Conservation (phyloP, 345 rosid genomes). For the Turnera subulata region DNA sequence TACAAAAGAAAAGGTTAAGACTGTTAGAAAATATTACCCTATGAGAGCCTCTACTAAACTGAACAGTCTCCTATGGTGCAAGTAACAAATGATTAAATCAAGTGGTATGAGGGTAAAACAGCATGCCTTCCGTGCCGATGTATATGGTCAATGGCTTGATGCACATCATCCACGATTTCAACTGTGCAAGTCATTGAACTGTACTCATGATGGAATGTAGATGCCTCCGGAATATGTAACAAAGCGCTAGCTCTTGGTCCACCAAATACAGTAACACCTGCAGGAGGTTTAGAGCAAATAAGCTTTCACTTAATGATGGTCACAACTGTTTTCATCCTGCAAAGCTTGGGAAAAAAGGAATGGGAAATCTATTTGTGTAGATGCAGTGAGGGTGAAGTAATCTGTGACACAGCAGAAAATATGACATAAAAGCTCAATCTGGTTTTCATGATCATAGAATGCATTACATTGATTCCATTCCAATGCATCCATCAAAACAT, state of each 20-base stretch:
- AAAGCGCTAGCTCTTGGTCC: constrained; percentile 61
- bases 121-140: constrained; percentile 71
- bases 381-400: too few relatives aligned
- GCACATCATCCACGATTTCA: constrained; percentile 74
- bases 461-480: too few relatives aligned
- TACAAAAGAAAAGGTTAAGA: constrained; percentile 23
- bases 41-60: too few relatives aligned
- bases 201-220: constrained; percentile 67
- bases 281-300: not conserved
- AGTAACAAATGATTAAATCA: not conserved
- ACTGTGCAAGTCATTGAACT: constrained; percentile 69
- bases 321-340: too few relatives aligned
- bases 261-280: constrained; percentile 68
- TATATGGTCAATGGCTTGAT: constrained; percentile 71
- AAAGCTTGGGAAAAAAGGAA: too few relatives aligned
- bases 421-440: too few relatives aligned
- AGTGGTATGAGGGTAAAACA: not conserved
- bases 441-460: too few relatives aligned
- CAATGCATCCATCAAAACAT: too few relatives aligned
- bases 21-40: not conserved
- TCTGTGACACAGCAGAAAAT: too few relatives aligned
- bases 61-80: not conserved
- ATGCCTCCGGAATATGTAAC: constrained; percentile 54
- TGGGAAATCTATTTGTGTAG: too few relatives aligned
- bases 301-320: not conserved